phyloP scores from a whole-genome alignment of 345 rosid species.

The Erucastrum elatum region DNA sequence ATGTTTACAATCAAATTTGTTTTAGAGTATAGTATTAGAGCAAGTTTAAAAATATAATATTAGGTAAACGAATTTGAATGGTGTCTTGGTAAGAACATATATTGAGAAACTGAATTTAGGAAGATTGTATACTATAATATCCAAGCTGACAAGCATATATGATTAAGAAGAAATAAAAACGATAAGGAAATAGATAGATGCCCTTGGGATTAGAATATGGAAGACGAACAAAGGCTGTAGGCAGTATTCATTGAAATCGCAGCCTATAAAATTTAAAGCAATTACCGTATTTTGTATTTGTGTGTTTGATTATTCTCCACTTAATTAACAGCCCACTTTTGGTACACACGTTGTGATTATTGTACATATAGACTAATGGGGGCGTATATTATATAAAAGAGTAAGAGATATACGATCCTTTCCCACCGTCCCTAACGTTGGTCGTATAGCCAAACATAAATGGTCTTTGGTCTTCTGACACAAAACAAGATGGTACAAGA shows the following conservation, averaged over 20 bases:
- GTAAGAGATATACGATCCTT: slow-evolving; percentile 26
- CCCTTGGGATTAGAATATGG: slow-evolving; percentile 19
- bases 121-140: slow-evolving; percentile 15
- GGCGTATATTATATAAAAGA: slow-evolving; percentile 1
- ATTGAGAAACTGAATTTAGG: not conserved
- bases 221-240: slow-evolving; percentile 6
- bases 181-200: slow-evolving; percentile 23
- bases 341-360: slow-evolving; percentile 20
- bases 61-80: not conserved
- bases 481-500: slow-evolving; percentile 30
- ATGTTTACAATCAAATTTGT: not conserved
- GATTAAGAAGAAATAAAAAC: not conserved
- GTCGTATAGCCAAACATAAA: slow-evolving; percentile 36
- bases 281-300: slow-evolving; percentile 15
- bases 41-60: not conserved
- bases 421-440: slow-evolving; percentile 42
- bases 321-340: slow-evolving; percentile 5
- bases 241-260: slow-evolving; percentile 31
- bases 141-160: slow-evolving; percentile 7
- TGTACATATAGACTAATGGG: slow-evolving; percentile 37
- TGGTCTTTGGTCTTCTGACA: slow-evolving; percentile 41
- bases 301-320: slow-evolving; percentile 15
- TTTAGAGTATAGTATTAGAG: not conserved
- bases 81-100: slow-evolving; percentile 28
- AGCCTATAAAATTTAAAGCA: slow-evolving; percentile 33